These are phyloP conservation scores for Glebionis coronaria DNA, from an alignment of 129 eudicot species.

Conservation along the genomic window DNA sequence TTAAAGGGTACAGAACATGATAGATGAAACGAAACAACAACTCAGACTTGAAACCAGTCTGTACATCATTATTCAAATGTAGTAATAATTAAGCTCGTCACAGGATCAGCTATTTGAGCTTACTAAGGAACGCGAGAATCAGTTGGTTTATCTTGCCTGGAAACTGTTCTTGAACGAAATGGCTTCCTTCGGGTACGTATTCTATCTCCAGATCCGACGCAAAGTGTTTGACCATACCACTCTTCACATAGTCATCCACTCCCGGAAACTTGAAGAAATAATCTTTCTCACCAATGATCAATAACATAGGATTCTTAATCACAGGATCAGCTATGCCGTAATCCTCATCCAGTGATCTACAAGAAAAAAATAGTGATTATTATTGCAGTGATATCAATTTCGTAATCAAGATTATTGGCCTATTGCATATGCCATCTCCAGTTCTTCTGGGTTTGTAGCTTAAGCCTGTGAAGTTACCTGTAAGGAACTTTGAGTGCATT, in stretches of 20 bases:
- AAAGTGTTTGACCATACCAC: constrained; percentile 36
- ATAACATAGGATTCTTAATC: constrained; percentile 39
- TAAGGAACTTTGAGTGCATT: constrained; percentile 29
- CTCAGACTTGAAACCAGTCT: neutral
- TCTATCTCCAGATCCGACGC: constrained; percentile 36
- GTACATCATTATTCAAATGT: neutral
- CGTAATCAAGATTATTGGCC: neutral
- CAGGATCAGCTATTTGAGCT: constrained; percentile 27
- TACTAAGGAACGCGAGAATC: constrained; percentile 36
- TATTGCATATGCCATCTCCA: neutral
- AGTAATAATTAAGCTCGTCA: neutral
- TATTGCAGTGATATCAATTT: neutral
- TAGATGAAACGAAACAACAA: neutral
- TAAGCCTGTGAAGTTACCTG: constrained; percentile 2
- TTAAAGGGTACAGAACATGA: neutral
- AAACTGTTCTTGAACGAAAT: constrained; percentile 56
- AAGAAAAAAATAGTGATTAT: neutral
- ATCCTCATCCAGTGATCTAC: constrained; percentile 37
- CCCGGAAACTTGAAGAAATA: constrained; percentile 41
- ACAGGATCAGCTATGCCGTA: constrained; percentile 33
- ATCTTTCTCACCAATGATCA: constrained; percentile 51
- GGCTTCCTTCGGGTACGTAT: constrained; percentile 39
- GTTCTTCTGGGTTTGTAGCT: neutral
- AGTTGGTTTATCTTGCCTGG: constrained; percentile 41
- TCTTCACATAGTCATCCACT: constrained; percentile 23